phyloP scores from a whole-genome alignment of 805 yeast species.

The Ogataea naganishii region DNA sequence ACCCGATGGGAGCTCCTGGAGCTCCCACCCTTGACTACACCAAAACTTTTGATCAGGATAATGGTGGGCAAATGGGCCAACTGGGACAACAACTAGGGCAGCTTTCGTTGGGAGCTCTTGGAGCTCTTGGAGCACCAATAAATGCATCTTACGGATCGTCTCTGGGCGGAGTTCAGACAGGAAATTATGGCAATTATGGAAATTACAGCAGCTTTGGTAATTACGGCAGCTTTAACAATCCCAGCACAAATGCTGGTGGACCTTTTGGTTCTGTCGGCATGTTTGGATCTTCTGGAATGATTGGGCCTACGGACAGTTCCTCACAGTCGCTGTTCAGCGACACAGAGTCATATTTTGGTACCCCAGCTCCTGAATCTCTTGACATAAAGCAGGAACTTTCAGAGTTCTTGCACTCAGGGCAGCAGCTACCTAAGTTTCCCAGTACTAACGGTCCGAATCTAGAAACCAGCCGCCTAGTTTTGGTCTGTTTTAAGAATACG shows the following conservation, averaged over 20 bases:
- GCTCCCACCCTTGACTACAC: slow-evolving; percentile 15
- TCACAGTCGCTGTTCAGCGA: too few relatives aligned
- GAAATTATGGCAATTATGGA: too few relatives aligned
- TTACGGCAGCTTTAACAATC: too few relatives aligned
- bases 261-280: too few relatives aligned
- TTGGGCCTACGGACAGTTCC: too few relatives aligned
- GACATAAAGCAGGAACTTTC: slow-evolving; percentile 16
- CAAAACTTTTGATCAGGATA: slow-evolving; percentile 14
- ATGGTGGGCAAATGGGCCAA: slow-evolving; percentile 7
- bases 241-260: too few relatives aligned
- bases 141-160: too few relatives aligned
- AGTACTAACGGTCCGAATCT: slow-evolving; percentile 12
- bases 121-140: too few relatives aligned
- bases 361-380: slow-evolving; percentile 16
- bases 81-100: slow-evolving; percentile 5
- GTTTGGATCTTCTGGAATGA: too few relatives aligned
- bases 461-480: slow-evolving; percentile 33
- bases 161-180: too few relatives aligned
- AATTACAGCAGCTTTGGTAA: too few relatives aligned
- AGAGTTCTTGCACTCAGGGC: slow-evolving; percentile 8
- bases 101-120: not conserved
- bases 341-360: slow-evolving; percentile 19
- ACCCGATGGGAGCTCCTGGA: slow-evolving; percentile 9
- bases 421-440: slow-evolving; percentile 23
- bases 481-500: slow-evolving; percentile 73